Percentiles rank a stretch among this genome's conserved stretches.
phyloP scores from a whole-genome alignment of 371 early-diverging fungal genomes.

The Lichtheimia ornata region DNA sequence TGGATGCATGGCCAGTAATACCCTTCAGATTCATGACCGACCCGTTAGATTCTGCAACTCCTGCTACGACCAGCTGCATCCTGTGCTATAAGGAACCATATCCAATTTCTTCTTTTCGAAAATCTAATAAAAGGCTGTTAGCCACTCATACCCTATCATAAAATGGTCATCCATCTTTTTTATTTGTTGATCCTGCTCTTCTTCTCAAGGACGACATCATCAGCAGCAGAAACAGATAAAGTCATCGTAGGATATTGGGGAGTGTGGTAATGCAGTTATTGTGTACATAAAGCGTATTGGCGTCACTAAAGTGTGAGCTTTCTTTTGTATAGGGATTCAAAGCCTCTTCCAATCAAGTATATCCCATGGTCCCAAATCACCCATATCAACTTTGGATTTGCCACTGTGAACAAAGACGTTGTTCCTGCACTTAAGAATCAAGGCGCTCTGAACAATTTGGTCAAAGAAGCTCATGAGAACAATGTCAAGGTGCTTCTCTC shows the following conservation, averaged over 20 bases:
- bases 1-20: slow-evolving; percentile 24
- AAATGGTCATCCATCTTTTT: too few species aligned
- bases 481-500: slow-evolving; percentile 68
- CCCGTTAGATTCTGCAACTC: slow-evolving; percentile 35
- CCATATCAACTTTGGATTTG: slow-evolving; percentile 26
- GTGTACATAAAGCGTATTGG: not conserved
- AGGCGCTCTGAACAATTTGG: slow-evolving; percentile 25
- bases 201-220: not conserved
- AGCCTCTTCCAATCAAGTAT: slow-evolving; percentile 20
- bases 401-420: slow-evolving; percentile 14
- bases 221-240: not conserved
- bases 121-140: too few species aligned
- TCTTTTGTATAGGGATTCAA: slow-evolving; percentile 9
- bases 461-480: slow-evolving; percentile 51
- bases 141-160: too few species aligned
- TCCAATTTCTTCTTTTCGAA: too few species aligned
- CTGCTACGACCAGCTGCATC: slow-evolving; percentile 16
- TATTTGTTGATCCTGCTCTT: too few species aligned
- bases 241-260: slow-evolving; percentile 11
- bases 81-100: too few species aligned
- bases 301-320: not conserved
- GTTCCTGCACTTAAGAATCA: slow-evolving; percentile 12
- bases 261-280: slow-evolving; percentile 3
- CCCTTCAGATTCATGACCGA: slow-evolving; percentile 30
- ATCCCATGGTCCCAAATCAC: slow-evolving; percentile 30